phyloP scores from a whole-genome alignment of 768 basidiomycete genomes.

The Lanmaoa pseudosensibilis region DNA sequence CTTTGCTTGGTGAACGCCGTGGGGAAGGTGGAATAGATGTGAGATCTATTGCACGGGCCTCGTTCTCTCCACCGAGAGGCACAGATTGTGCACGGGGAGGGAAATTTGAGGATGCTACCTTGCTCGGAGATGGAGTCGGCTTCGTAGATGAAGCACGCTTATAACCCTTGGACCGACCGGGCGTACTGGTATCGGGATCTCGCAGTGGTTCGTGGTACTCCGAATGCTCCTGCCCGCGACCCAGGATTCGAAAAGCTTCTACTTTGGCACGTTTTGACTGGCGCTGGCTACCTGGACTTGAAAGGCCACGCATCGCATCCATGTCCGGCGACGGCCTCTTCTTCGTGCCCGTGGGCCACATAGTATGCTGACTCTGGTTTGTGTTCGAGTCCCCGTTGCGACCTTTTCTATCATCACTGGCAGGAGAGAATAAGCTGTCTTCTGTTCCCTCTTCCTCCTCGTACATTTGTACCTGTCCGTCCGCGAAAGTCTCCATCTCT shows the following conservation, averaged over 20 bases:
- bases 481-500: neutral
- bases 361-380: neutral
- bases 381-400: neutral
- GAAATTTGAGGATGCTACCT: conserved; percentile 11
- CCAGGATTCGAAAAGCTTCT: conserved; percentile 15
- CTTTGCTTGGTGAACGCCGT: conserved; percentile 25
- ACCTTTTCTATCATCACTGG: neutral
- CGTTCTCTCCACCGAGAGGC: conserved; percentile 19
- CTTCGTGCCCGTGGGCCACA: conserved; percentile 19
- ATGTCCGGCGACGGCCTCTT: conserved; percentile 33
- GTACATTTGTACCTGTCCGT: conserved; percentile 4
- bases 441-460: conserved; percentile 26
- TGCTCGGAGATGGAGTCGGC: conserved; percentile 19
- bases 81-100: conserved; percentile 31
- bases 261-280: conserved; percentile 30
- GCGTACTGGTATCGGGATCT: conserved; percentile 14
- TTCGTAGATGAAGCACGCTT: conserved; percentile 26
- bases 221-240: conserved; percentile 9
- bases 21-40: conserved; percentile 27
- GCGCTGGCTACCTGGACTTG: conserved; percentile 17
- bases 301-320: conserved; percentile 7
- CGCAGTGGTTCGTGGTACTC: conserved; percentile 25
- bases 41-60: conserved; percentile 21
- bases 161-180: neutral
- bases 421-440: conserved; percentile 40